phyloP scores from a whole-genome alignment of 352 stramenopile species.

The Phytopythium kandeliae region DNA sequence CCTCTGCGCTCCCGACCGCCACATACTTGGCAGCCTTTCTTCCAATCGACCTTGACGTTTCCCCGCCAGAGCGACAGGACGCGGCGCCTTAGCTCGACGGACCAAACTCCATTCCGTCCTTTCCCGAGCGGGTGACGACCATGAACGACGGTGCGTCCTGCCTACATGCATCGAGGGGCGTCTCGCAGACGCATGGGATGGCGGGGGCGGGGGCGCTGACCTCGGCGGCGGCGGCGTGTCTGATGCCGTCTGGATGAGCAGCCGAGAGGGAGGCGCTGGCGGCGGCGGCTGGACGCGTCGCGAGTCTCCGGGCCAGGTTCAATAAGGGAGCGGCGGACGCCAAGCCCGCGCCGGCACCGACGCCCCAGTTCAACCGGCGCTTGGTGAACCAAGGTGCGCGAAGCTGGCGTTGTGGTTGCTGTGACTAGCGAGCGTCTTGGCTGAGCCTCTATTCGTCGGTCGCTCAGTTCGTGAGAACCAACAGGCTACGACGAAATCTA shows the following conservation, averaged over 20 bases:
- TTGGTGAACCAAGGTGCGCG: conserved; percentile 14
- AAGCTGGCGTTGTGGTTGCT: no score
- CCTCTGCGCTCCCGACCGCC: no score
- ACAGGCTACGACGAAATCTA: neutral
- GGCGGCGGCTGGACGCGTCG: conserved; percentile 39
- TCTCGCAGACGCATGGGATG: no score
- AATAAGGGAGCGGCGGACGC: conserved; percentile 33
- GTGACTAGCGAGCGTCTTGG: no score
- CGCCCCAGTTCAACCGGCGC: conserved; percentile 17
- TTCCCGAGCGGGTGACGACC: conserved; percentile 1
- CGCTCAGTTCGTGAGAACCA: conserved; percentile 2
- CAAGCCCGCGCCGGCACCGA: conserved; percentile 10
- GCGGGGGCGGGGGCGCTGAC: neutral
- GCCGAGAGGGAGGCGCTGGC: conserved; percentile 50
- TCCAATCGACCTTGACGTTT: no score
- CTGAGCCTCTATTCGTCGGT: no score
- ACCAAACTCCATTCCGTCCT: neutral
- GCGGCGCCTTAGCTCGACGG: neutral
- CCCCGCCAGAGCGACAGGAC: no score
- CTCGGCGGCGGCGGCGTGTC: neutral
- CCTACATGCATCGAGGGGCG: neutral
- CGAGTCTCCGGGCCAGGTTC: conserved; percentile 65
- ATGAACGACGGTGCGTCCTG: conserved; percentile 21
- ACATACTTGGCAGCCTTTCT: no score
- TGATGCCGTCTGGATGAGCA: conserved; percentile 5